Evolutionary conservation across 345 rosid species (phyloP), one percentile per base, ranked within the genome.

Genomic region (Dimocarpus longan): DNA sequence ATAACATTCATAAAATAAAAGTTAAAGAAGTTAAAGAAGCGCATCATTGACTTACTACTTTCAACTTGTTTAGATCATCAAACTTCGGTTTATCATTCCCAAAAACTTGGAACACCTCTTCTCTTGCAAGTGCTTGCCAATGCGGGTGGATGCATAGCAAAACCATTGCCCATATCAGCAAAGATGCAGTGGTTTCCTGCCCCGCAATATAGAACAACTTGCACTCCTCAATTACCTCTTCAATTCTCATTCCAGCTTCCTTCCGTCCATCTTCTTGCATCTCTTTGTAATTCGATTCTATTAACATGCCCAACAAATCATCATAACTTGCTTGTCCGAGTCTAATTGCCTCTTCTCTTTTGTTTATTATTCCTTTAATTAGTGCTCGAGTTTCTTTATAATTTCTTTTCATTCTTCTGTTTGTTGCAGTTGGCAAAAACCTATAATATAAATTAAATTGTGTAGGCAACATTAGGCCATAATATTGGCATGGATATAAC

Each of bases 151-250:
- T 76, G 68, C 90, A 82, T 75, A 90, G 52, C 68, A 88, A 80
- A 80, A 93, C 76, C 76, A 83, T 63, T 18, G 89, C 79, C 97
- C 95, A 91, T 46, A 85, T 85, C 54, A 88, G 78, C 75, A 90
- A 74, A 50, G 82, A 77, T 32, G 92, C 76, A 13, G 92, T 86
- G 24, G 92, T 88, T 62, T 86, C 90, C 74, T 92, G 92, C 39
- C 96, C 92, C 16, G 93, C 93, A 16, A 90, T 74, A 79, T 91
- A 92, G 78, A 92, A 87, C 39, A 87, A 78, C 76, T 91, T 89
- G 75, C 97, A 91, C 64, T 91, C 93, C 68, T 87, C 95, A 24
- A 91, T 87, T 28, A 88, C 83, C 28, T 85, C 86, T 50, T 84
- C 79, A 19, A 70, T 78, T 16, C 83, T 87, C 83, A 90, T 79